Evolutionary conservation across 2,329 filamentous ascomycete species (phyloP), one percentile per base, ranked within the genome.

Genomic region (Apiospora saccharicola): DNA sequence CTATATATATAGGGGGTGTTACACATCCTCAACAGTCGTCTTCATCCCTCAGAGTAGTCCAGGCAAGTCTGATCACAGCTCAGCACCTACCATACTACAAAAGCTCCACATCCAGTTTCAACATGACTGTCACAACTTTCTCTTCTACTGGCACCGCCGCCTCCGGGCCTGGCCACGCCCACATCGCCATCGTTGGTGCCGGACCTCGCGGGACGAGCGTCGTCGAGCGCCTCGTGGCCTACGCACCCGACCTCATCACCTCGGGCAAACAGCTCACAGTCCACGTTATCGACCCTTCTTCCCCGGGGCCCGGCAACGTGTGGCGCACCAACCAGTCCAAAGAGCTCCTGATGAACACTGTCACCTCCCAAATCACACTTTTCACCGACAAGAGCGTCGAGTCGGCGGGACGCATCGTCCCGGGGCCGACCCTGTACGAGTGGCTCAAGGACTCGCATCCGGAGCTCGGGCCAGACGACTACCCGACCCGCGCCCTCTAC

Each of bases 291-390:
- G 71, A 73, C 24, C 73, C 72, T 6, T 73, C 43, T 1, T n/a
- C 73, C 2, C 73, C 73, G 24, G 72, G 73, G 14, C 26, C 69
- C 41, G 72, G 72, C 19, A 24, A 44, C 34, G 71, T 74, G 30
- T 74, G 73, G 74, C 72, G 74, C 49, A 73, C 47, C 51, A 43
- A 68, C 1, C 73, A 75, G 69, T 71, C 73, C 1, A 30, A 68
- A 34, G 37, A 75, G 51, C 72, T 75, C 13, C 43, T 75, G 68
- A 74, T 75, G 72, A 75, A 75, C 64, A 75, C 74, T 4, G 72
- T 72, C 16, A 34, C 74, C 1, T 75, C 72, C 16, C 74, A 75
- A 53, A 70, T 75, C 16, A 75, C 72, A 12, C 68, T 75, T 4
- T 75, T 72, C 69, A 74, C 74, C 4, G 74, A 75, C 67, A 46